Conservation (phyloP, 2,329 filamentous ascomycete genomes). For the Escovopsis sp. region DNA sequence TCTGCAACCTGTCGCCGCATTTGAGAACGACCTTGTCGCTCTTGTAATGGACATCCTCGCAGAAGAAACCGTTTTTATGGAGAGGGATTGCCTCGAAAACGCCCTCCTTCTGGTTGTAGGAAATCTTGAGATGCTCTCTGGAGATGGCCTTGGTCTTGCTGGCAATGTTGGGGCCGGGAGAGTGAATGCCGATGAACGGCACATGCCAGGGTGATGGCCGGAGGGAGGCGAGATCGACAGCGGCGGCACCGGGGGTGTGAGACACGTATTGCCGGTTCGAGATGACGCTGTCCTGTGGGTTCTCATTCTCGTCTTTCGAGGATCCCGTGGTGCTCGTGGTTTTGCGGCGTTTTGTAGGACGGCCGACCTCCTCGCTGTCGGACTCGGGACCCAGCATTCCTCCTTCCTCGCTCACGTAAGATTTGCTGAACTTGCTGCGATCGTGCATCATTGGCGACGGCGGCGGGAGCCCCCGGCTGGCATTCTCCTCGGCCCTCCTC, state of each 20-base stretch:
- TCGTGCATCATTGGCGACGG: constrained; percentile 35
- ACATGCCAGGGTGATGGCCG: constrained; percentile 47
- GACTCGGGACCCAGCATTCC: constrained; percentile 52
- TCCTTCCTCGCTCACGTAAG: constrained; percentile 54
- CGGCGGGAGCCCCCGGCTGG: constrained; percentile 33
- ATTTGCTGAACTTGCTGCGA: constrained; percentile 43
- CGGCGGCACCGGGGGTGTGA: constrained; percentile 43
- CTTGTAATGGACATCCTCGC: constrained; percentile 44
- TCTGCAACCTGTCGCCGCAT: constrained; percentile 53
- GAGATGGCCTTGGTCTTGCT: constrained; percentile 59
- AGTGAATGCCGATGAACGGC: constrained; percentile 59
- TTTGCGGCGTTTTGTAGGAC: constrained; percentile 33
- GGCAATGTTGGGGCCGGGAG: constrained; percentile 45
- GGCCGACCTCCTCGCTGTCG: constrained; percentile 35
- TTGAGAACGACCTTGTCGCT: constrained; percentile 41
- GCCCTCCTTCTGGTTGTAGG: constrained; percentile 47
- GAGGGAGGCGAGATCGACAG: constrained; percentile 43
- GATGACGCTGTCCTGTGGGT: constrained; percentile 31
- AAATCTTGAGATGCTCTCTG: constrained; percentile 56
- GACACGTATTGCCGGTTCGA: constrained; percentile 46
- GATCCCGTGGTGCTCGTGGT: constrained; percentile 27
- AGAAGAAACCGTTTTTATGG: constrained; percentile 54
- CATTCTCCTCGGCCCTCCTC: constrained; percentile 31
- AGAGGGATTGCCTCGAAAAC: constrained; percentile 50
- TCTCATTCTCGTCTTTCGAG: constrained; percentile 26